phyloP scores from a whole-genome alignment of 2,329 filamentous ascomycete species.

The Trichoderma endophyticum region DNA sequence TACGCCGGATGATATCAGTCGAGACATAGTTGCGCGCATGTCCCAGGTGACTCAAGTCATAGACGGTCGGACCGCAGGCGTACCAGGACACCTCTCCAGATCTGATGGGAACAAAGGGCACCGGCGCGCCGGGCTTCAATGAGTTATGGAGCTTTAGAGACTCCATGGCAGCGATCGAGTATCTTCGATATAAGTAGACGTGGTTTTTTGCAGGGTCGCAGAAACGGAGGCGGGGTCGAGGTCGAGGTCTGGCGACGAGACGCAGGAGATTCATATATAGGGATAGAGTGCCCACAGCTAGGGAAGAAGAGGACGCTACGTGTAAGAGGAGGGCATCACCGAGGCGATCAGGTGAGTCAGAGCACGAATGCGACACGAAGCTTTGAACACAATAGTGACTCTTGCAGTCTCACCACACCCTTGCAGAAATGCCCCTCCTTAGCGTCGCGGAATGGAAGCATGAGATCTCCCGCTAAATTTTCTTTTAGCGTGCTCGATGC shows the following conservation, averaged over 20 bases:
- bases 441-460: not conserved
- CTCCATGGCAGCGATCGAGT: slow-evolving; percentile 44
- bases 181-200: slow-evolving; percentile 33
- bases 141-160: slow-evolving; percentile 77
- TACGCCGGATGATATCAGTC: slow-evolving; percentile 81
- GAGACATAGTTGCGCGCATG: slow-evolving; percentile 90
- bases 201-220: slow-evolving; percentile 27
- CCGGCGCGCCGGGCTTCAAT: slow-evolving; percentile 67
- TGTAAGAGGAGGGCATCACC: not conserved
- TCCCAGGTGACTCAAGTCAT: slow-evolving; percentile 77
- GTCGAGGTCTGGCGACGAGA: slow-evolving; percentile 29
- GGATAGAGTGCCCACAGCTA: slow-evolving; percentile 21
- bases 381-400: not conserved
- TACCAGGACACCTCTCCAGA: slow-evolving; percentile 77
- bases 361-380: not conserved
- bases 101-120: slow-evolving; percentile 71
- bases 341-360: slow-evolving; percentile 21
- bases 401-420: slow-evolving; percentile 3
- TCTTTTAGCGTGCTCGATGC: slow-evolving; percentile 10
- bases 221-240: slow-evolving; percentile 26
- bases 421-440: slow-evolving; percentile 12
- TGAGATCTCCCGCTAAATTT: not conserved
- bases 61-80: slow-evolving; percentile 82
- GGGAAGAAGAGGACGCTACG: slow-evolving; percentile 18
- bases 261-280: slow-evolving; percentile 37